phyloP scores from a whole-genome alignment of 192 early-diverging fungal genomes.

The Umbelopsis ramanniana region DNA sequence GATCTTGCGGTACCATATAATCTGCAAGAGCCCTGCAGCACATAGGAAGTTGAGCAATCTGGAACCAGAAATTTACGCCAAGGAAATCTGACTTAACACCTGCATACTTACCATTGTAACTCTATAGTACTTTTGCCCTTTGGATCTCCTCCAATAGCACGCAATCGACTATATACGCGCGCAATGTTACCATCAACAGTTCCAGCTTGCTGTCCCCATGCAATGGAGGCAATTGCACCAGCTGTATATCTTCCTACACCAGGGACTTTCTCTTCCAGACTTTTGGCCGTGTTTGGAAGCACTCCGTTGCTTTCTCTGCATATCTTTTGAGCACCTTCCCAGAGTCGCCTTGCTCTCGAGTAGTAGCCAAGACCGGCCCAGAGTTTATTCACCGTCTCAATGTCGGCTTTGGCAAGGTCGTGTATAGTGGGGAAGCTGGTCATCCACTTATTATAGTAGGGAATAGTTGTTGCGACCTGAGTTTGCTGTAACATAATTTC shows the following conservation, averaged over 20 bases:
- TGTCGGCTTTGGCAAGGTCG: slow-evolving; percentile 63
- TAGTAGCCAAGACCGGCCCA: slow-evolving; percentile 87
- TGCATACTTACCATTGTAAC: slow-evolving; percentile 58
- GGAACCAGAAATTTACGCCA: too few relatives aligned
- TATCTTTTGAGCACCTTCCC: slow-evolving; percentile 67
- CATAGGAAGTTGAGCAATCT: background rate
- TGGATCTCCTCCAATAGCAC: slow-evolving; percentile 67
- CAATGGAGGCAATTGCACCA: slow-evolving; percentile 73
- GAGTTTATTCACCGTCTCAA: slow-evolving; percentile 62
- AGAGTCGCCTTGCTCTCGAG: slow-evolving; percentile 68
- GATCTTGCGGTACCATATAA: slow-evolving; percentile 51
- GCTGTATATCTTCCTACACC: slow-evolving; percentile 77
- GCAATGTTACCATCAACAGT: slow-evolving; percentile 83
- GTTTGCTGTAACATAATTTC: slow-evolving; percentile 89
- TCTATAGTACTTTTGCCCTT: slow-evolving; percentile 60
- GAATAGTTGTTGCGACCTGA: slow-evolving; percentile 71
- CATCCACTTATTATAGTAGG: slow-evolving; percentile 75
- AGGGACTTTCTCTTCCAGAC: slow-evolving; percentile 61
- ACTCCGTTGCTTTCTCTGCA: slow-evolving; percentile 52
- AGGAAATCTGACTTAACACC: background rate
- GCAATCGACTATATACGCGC: slow-evolving; percentile 66
- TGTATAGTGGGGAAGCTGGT: slow-evolving; percentile 70
- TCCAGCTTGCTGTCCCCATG: slow-evolving; percentile 62
- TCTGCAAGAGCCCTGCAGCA: slow-evolving; percentile 59
- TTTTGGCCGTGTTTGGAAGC: slow-evolving; percentile 59